A percentile compares a stretch with the other conserved stretches of the same genome.
These are phyloP conservation scores for Cryphonectria parasitica DNA, from an alignment of 2,329 filamentous ascomycete species.

Conservation along the genomic window DNA sequence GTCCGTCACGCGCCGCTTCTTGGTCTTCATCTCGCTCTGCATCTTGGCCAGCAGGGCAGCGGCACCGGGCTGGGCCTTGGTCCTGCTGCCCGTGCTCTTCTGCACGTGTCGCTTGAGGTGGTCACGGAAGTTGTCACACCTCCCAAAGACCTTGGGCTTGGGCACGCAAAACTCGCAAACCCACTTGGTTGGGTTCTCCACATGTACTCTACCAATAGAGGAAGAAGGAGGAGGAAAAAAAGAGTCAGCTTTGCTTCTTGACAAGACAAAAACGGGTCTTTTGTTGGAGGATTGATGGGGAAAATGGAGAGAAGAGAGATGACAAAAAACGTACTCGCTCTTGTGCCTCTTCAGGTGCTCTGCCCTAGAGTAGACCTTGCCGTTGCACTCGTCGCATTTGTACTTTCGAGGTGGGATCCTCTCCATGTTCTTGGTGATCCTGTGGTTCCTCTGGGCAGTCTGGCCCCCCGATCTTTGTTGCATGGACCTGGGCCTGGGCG, in stretches of 20 bases:
- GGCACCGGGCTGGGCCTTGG: conserved; percentile 19
- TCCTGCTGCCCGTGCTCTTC: conserved; percentile 27
- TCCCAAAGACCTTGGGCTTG: conserved; percentile 22
- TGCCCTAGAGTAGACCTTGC: conserved; percentile 23
- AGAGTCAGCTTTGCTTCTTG: conserved; percentile 7
- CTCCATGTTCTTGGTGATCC: conserved; percentile 24
- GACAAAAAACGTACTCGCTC: conserved; percentile 19
- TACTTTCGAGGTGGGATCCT: conserved; percentile 23
- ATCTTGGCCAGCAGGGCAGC: conserved; percentile 24
- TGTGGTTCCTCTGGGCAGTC: conserved; percentile 17
- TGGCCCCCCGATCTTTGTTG: conserved; percentile 11
- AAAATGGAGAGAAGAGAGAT: no score
- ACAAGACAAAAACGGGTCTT: no score
- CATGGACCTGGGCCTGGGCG: conserved; percentile 22
- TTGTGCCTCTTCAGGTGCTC: conserved; percentile 29
- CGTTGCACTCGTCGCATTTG: conserved; percentile 25
- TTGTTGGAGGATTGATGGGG: no score
- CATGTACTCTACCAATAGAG: conserved; percentile 10
- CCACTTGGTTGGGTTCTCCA: conserved; percentile 24
- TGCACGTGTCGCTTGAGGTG: conserved; percentile 27
- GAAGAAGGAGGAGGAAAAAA: background rate
- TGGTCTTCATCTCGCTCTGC: conserved; percentile 28
- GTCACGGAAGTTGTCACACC: conserved; percentile 26
- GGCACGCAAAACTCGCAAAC: conserved; percentile 26
- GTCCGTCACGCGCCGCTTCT: conserved; percentile 26